A percentile compares a stretch with the other conserved stretches of the same genome.
phyloP scores from a whole-genome alignment of 2,329 filamentous ascomycete genomes.

The Lecanosticta acicola region DNA sequence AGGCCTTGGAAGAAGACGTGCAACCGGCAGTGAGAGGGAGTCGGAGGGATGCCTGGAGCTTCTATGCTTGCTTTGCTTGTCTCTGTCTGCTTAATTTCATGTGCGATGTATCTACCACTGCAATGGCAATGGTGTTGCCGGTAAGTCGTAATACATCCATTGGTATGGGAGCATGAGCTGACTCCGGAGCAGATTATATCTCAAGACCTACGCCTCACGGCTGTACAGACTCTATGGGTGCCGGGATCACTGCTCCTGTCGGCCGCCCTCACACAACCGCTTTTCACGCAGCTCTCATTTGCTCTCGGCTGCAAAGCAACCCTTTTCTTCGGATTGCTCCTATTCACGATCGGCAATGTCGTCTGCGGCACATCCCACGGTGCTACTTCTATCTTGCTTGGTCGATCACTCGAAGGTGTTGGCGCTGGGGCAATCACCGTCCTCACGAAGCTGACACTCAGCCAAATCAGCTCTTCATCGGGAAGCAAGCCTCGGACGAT shows the following conservation, averaged over 20 bases:
- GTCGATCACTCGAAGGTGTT: constrained; percentile 36
- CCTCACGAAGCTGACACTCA: constrained; percentile 42
- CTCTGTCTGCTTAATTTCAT: constrained; percentile 12
- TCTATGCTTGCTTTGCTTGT: constrained; percentile 5
- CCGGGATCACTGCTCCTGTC: constrained; percentile 38
- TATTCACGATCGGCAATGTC: constrained; percentile 36
- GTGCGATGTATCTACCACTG: constrained; percentile 9
- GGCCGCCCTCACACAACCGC: constrained; percentile 36
- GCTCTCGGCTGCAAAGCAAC: constrained; percentile 39
- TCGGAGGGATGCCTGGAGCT: constrained; percentile 1
- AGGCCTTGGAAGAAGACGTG: not conserved
- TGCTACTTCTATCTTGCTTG: constrained; percentile 28
- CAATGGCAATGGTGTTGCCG: constrained; percentile 10
- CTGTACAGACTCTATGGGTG: constrained; percentile 33
- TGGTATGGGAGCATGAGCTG: not conserved
- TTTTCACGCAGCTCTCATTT: constrained; percentile 37
- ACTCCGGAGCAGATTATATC: constrained; percentile 7
- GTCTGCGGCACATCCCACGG: constrained; percentile 22
- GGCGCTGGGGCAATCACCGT: constrained; percentile 39
- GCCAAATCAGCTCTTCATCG: constrained; percentile 44
- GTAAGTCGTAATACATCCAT: constrained; percentile 6
- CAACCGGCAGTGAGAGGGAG: not conserved
- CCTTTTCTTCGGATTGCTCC: constrained; percentile 32
- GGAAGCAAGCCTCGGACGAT: constrained; percentile 36
- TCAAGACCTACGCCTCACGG: constrained; percentile 4